Percentiles rank a stretch among this genome's conserved stretches.
phyloP scores from a whole-genome alignment of 768 basidiomycete genomes.

The Pleurotus tuber-regium region DNA sequence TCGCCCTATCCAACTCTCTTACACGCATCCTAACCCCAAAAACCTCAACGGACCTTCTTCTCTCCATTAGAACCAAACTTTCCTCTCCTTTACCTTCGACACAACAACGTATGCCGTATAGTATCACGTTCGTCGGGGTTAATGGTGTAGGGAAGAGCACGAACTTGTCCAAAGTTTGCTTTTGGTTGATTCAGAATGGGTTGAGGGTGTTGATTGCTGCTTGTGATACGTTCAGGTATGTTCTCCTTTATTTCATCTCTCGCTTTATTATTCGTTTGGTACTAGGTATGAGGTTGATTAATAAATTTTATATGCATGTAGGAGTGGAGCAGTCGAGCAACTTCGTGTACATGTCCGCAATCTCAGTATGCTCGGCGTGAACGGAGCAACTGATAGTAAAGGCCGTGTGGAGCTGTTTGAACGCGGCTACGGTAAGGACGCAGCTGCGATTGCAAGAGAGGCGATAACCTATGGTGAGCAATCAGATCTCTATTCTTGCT shows the following conservation, averaged over 20 bases:
- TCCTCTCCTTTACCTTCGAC: constrained; percentile 70
- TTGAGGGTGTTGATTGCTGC: constrained; percentile 94
- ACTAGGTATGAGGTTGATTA: not conserved
- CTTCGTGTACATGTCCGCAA: constrained; percentile 95
- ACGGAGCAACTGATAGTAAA: constrained; percentile 66
- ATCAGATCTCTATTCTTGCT: not conserved
- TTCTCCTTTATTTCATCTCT: no score
- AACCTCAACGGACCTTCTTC: constrained; percentile 92
- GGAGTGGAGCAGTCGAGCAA: constrained; percentile 97
- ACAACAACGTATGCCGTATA: constrained; percentile 82
- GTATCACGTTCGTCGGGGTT: constrained; percentile 95
- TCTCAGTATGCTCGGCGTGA: constrained; percentile 76
- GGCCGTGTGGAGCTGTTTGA: constrained; percentile 91
- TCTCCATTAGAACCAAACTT: constrained; percentile 89
- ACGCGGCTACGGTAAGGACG: constrained; percentile 97
- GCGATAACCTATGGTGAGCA: constrained; percentile 83
- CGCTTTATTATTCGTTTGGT: no score
- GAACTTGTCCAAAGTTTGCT: constrained; percentile 96
- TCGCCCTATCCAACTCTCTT: constrained; percentile 80
- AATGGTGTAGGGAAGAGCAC: constrained; percentile 99
- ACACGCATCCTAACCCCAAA: constrained; percentile 95
- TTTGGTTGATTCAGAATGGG: constrained; percentile 97
- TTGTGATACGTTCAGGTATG: constrained; percentile 93
- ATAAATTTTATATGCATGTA: constrained; percentile 22
- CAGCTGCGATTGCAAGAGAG: constrained; percentile 96